Conservation (phyloP, 1,284 basidiomycete genomes). For the Melampsora abietis-canadensis region DNA sequence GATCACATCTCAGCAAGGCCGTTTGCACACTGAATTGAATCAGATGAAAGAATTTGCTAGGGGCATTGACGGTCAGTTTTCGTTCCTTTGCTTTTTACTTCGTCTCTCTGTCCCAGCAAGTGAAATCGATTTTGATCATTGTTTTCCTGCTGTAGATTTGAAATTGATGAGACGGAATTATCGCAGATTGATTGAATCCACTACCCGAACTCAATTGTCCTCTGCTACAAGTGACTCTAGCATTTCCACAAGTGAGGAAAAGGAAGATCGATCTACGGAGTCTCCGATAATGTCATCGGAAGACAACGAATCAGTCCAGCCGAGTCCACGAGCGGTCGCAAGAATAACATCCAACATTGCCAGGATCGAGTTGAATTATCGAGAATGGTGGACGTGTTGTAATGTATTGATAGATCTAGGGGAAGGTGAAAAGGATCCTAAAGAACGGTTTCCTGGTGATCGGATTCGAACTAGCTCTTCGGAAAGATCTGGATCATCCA, state of each 20-base stretch:
- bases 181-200: slow-evolving; percentile 26
- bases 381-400: slow-evolving; percentile 42
- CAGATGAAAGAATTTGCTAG: slow-evolving; percentile 42
- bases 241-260: slow-evolving; percentile 9
- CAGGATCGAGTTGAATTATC: slow-evolving; percentile 35
- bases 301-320: slow-evolving; percentile 9
- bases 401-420: slow-evolving; percentile 43
- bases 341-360: slow-evolving; percentile 18
- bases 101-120: neutral
- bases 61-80: slow-evolving; percentile 33
- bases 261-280: slow-evolving; percentile 17
- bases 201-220: neutral
- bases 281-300: neutral
- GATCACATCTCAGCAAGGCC: slow-evolving; percentile 37
- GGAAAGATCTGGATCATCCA: neutral
- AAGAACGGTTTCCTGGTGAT: slow-evolving; percentile 10
- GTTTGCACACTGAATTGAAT: slow-evolving; percentile 39
- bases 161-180: slow-evolving; percentile 34
- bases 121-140: neutral
- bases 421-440: slow-evolving; percentile 31
- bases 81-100: slow-evolving; percentile 8
- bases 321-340: slow-evolving; percentile 26
- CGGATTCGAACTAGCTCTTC: neutral
- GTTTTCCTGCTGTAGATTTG: slow-evolving; percentile 10
- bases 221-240: neutral